Percentiles rank a stretch among this genome's conserved stretches.
These are phyloP conservation scores for Calocera cornea DNA, from an alignment of 768 basidiomycete genomes.

Conservation along the genomic window DNA sequence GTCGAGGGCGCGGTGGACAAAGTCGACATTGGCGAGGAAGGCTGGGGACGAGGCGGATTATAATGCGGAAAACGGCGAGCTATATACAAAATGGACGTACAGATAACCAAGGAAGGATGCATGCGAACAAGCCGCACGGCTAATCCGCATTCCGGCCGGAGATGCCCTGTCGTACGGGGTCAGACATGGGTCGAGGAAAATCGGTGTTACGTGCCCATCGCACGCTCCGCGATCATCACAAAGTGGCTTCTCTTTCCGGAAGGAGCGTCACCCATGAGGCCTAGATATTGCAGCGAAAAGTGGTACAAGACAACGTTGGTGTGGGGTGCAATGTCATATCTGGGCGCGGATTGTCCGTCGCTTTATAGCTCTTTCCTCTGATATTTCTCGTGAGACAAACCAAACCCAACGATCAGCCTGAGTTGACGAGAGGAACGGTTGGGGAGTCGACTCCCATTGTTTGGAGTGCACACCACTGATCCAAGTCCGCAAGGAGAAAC, in stretches of 20 bases:
- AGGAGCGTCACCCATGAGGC: background rate
- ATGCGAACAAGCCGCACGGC: background rate
- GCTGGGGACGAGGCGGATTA: background rate
- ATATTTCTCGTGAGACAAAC: too few relatives aligned
- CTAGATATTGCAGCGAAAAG: background rate
- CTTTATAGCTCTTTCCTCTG: too few relatives aligned
- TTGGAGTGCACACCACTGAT: too few relatives aligned
- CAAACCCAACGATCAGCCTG: too few relatives aligned
- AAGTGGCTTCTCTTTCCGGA: background rate
- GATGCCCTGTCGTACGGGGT: background rate
- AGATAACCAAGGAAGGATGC: background rate
- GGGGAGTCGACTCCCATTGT: too few relatives aligned
- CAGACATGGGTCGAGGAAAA: background rate
- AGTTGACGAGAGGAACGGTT: too few relatives aligned
- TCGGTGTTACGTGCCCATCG: background rate
- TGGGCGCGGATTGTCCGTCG: too few relatives aligned
- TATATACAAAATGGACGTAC: background rate
- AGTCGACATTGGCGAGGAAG: constrained; percentile 4
- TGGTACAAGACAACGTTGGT: background rate
- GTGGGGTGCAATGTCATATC: too few relatives aligned
- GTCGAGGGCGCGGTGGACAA: background rate
- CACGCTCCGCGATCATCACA: background rate
- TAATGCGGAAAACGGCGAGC: too few relatives aligned
- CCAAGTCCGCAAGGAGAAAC: too few relatives aligned
- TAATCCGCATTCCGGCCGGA: background rate